Evolutionary conservation across 106 monocot species (phyloP), one percentile per base, ranked within the genome.

Genomic region (Hemerocallis citrina): DNA sequence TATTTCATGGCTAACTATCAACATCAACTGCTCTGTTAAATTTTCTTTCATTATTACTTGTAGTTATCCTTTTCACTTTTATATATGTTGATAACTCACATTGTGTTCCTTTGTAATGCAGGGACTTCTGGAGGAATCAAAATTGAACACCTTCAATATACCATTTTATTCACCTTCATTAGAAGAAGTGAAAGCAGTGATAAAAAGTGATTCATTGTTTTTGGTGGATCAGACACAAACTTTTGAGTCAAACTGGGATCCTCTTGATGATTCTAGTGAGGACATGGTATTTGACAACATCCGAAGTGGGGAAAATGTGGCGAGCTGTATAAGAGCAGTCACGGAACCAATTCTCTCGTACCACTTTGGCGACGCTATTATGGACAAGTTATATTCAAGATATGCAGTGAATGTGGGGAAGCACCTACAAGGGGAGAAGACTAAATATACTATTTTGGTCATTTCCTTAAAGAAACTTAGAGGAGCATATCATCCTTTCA

Each of bases 181-280:
- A 61, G 62, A 76, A 22, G 81, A 81, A 61, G 68, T 72, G 27
- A 68, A 35, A 31, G 57, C 20, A 7, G n/a, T 76, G 2, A 59
- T 76, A 1, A 0, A 25, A 6, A 8, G 32, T 8, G 40, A 63
- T 41, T 57, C 47, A 3, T 48, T 54, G 8, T 72, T 81, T 64
- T 24, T 47, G 7, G 8, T 81, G 12, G 13, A 58, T 0, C 32
- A 55, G 20, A 35, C 28, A 4, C 12, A 62, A 0, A 46, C 32
- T 23, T 54, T 62, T 22, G 71, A 59, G 13, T 59, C 42, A 25
- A 70, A 60, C 55, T 74, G 74, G 74, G 79, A 79, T 29, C 72
- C 77, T 7, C 35, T 27, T 28, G 72, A 78, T 32, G 77, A 72
- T 29, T 48, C 57, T 21, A 32, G 16, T 32, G 57, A 39, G 7